phyloP scores from a whole-genome alignment of 768 basidiomycete species.

The Boletus rex-veris region DNA sequence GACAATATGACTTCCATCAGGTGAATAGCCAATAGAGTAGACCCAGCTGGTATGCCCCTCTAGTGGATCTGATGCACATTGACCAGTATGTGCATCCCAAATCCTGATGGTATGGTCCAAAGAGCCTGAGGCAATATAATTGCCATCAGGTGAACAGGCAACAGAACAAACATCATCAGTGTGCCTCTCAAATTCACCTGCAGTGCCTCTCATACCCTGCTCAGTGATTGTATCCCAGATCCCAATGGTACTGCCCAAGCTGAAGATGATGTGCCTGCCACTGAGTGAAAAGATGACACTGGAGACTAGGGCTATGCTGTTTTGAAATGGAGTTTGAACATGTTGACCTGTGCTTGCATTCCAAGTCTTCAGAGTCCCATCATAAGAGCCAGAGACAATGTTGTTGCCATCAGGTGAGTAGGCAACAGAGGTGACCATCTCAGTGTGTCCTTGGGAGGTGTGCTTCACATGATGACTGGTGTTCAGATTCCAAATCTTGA shows the following conservation, averaged over 20 bases:
- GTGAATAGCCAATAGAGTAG: slow-evolving; percentile 21
- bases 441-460: slow-evolving; percentile 3
- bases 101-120: slow-evolving; percentile 1
- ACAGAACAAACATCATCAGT: neutral
- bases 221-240: slow-evolving; percentile 8
- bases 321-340: neutral
- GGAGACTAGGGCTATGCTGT: neutral
- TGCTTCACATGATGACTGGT: neutral
- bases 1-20: slow-evolving; percentile 24
- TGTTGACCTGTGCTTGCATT: slow-evolving; percentile 6
- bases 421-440: neutral
- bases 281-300: slow-evolving; percentile 17
- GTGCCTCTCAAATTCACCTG: slow-evolving; percentile 2
- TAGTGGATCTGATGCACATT: slow-evolving; percentile 1
- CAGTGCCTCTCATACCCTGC: neutral
- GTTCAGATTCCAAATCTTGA: slow-evolving; percentile 18
- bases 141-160: slow-evolving; percentile 19
- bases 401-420: slow-evolving; percentile 15
- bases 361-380: slow-evolving; percentile 8
- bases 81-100: slow-evolving; percentile 14
- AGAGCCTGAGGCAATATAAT: slow-evolving; percentile 4
- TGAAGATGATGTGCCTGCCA: slow-evolving; percentile 18
- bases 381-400: slow-evolving; percentile 12
- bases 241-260: slow-evolving; percentile 1
- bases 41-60: slow-evolving; percentile 4